Evolutionary conservation across 768 basidiomycete species (phyloP).

Genomic region (Tricholomella constricta): DNA sequence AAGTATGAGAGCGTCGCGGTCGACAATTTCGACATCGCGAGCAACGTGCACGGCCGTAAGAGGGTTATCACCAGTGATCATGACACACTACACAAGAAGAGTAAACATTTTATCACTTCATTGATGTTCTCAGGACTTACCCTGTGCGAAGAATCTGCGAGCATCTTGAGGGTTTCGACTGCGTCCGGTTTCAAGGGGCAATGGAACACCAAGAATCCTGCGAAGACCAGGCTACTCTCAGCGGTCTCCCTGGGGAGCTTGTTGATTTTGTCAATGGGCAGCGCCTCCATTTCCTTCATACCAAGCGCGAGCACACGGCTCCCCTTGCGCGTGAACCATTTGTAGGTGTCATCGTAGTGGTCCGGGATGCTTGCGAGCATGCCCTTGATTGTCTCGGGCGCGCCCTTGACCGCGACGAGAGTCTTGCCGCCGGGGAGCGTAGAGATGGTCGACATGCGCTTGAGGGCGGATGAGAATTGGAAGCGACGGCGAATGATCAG

Average conservation of each 20-base stretch:
- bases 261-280: conserved; percentile 84
- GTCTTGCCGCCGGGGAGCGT: conserved; percentile 61
- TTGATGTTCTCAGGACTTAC: conserved; percentile 48
- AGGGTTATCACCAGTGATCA: conserved; percentile 99
- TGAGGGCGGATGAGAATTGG: conserved; percentile 97
- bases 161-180: conserved; percentile 86
- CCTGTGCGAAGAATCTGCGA: conserved; percentile 94
- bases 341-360: conserved; percentile 92
- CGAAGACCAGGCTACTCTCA: conserved; percentile 79
- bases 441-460: conserved; percentile 94
- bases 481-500: conserved; percentile 86
- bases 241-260: conserved; percentile 80
- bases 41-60: conserved; percentile 97
- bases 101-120: conserved; percentile 3
- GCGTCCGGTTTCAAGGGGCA: conserved; percentile 96
- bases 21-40: conserved; percentile 94
- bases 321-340: conserved; percentile 90
- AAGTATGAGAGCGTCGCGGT: conserved; percentile 90
- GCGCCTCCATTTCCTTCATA: conserved; percentile 75
- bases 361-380: conserved; percentile 80
- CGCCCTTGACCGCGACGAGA: conserved; percentile 87
- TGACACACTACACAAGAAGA: conserved; percentile 70
- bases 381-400: conserved; percentile 91
- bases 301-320: conserved; percentile 93
- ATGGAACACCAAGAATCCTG: conserved; percentile 98